Base-by-base conservation (phyloP, 257 asterid species). In the Gynochthodes officinalis region DNA sequence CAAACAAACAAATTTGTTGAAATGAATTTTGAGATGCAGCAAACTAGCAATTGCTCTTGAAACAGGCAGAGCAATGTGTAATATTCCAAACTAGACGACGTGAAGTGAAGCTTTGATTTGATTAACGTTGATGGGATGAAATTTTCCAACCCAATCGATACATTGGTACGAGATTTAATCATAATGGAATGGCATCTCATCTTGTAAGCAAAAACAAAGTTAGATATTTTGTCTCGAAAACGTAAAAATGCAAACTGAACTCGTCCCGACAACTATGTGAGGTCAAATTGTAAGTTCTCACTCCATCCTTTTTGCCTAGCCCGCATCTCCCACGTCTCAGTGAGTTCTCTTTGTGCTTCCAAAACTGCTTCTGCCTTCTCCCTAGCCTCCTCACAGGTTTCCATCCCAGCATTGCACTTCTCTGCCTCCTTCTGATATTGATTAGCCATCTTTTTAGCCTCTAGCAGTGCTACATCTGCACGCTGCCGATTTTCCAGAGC, bases 381-480 rank as follows among this genome's bases (percentile, higher is more conserved):
- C 74, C 97, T 87, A 18, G 97, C 98, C 77, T 90, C 97, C 81
- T 93, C 98, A 67, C 98, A 93, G 0, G 96, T 90, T 73, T 89
- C 98, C 97, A 93, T 90, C 76, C 98, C 98, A 2, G 95, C 89
- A 69, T 89, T 93, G 79, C 98, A 93, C 82, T 93, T 93, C 79
- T 90, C 97, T 33, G 98, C 97, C 67, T 93, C 97, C 81, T 92
- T 93, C 87, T 90, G 96, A 82, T 84, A 93, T 74, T 90, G 97
- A 70, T 97, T 90, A 1, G 97, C 87, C 88, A 93, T 73, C 82
- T 87, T 93, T 78, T 93, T 90, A 3, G 97, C 97, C 83, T 93
- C 98, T 4, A 93, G 95, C 69, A 93, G 80, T 67, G 90, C 92
- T 85, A 85, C 83, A 71, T 93, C 98, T 10, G 93, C 96, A 44